Evolutionary conservation across 495 filamentous ascomycete species (phyloP), one percentile per base, ranked within the genome.

Genomic region (Delitschia confertaspora): DNA sequence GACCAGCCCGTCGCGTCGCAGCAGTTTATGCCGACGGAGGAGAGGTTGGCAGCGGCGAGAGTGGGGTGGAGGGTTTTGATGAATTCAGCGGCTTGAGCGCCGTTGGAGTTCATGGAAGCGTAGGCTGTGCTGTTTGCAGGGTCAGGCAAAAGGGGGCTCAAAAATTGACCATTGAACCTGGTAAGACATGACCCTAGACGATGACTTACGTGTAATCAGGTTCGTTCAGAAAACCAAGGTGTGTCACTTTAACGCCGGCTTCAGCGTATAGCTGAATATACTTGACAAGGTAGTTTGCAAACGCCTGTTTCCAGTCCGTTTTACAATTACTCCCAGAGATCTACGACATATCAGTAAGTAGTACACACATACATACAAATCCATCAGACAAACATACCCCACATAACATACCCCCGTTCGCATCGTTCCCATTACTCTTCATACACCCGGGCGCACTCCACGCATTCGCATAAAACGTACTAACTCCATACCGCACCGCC

Each of bases 361-460:
- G n/a, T n/a, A n/a, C n/a, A n/a, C n/a, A n/a, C n/a, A n/a, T n/a
- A n/a, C n/a, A n/a, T n/a, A n/a, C n/a, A n/a, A n/a, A n/a, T n/a
- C n/a, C n/a, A n/a, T n/a, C n/a, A n/a, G 33, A 23, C 13, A 27
- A 25, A 33, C 51, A 6, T 42, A 55, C 51, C 8, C 51, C 51
- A 20, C 51, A 55, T 3, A 55, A 31, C 9, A 5, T 42, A 4
- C 51, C 51, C 2, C 51, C 51, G 21, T 55, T 55, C 2, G 42
- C 32, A 34, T 50, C 47, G 13, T 55, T 21, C 6, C 27, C 27
- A 24, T 55, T 55, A 18, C 47, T 46, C 38, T 55, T 55, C 51
- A 55, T 55, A 29, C 43, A 55, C 27, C 46, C 46, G 2, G 51
- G 51, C 3, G 51, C 51, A 34, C 34, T 42, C 51, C 51, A 55